Percentiles rank a stretch among this genome's conserved stretches.
These are phyloP conservation scores for Ciborinia camelliae DNA, from an alignment of 2,329 filamentous ascomycete species.

Conservation along the genomic window DNA sequence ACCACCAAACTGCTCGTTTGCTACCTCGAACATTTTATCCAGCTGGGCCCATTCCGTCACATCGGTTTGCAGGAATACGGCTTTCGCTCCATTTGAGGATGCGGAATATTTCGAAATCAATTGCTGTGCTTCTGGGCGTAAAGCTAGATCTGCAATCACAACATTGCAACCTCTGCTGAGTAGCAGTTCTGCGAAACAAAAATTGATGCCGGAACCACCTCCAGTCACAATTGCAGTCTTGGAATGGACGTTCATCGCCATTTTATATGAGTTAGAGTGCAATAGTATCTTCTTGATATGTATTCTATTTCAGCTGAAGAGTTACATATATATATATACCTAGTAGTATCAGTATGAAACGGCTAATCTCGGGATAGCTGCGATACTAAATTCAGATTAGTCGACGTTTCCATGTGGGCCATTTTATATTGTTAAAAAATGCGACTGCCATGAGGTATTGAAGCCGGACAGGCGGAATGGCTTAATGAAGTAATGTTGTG, in stretches of 20 bases:
- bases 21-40: conserved; percentile 36
- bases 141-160: conserved; percentile 44
- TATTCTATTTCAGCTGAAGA: not conserved
- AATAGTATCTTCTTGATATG: not conserved
- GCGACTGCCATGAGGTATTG: not conserved
- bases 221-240: conserved; percentile 53
- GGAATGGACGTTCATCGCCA: conserved; percentile 41
- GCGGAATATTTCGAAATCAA: conserved; percentile 31
- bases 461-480: not conserved
- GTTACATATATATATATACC: too few relatives aligned
- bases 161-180: conserved; percentile 45
- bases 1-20: conserved; percentile 38
- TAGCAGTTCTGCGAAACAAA: conserved; percentile 45
- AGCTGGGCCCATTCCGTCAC: conserved; percentile 44
- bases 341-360: not conserved
- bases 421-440: not conserved
- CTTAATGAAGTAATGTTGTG: not conserved
- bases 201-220: conserved; percentile 51
- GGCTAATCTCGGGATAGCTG: not conserved
- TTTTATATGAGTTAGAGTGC: conserved; percentile 2
- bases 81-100: conserved; percentile 29
- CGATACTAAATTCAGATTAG: not conserved
- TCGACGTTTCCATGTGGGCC: not conserved
- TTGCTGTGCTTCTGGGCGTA: conserved; percentile 43
- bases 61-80: conserved; percentile 44